phyloP scores from a whole-genome alignment of 1,284 basidiomycete genomes.

The Bothia castanella region DNA sequence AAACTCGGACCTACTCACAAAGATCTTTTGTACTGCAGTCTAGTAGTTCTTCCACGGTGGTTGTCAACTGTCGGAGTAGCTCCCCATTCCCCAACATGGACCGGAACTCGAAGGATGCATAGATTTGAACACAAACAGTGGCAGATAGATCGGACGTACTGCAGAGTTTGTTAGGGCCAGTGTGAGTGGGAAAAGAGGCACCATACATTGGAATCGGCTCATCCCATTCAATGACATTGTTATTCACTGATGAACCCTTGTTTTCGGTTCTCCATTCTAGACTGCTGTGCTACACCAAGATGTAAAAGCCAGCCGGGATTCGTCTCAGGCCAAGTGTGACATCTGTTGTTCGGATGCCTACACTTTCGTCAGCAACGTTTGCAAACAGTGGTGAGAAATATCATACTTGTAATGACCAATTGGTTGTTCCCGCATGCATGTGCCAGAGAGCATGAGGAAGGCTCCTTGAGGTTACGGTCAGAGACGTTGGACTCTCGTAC shows the following conservation, averaged over 20 bases:
- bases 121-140: neutral
- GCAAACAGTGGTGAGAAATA: too few relatives aligned
- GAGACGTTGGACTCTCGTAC: too few relatives aligned
- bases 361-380: neutral
- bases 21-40: neutral
- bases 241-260: neutral
- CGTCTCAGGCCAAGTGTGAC: neutral
- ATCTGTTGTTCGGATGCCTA: constrained; percentile 6
- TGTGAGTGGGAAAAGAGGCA: too few relatives aligned
- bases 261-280: too few relatives aligned
- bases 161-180: neutral
- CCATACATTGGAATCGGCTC: constrained; percentile 9
- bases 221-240: constrained; percentile 7
- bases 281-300: too few relatives aligned
- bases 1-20: neutral
- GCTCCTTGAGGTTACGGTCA: too few relatives aligned
- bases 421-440: too few relatives aligned
- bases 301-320: too few relatives aligned
- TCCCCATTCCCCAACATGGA: constrained; percentile 14
- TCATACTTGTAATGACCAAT: neutral
- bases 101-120: constrained; percentile 15
- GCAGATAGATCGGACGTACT: constrained; percentile 11
- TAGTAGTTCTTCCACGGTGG: constrained; percentile 5
- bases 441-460: too few relatives aligned
- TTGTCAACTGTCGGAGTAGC: neutral